Evolutionary conservation across 257 asterid species (phyloP).

Genomic region (Solanum dulcamara): DNA sequence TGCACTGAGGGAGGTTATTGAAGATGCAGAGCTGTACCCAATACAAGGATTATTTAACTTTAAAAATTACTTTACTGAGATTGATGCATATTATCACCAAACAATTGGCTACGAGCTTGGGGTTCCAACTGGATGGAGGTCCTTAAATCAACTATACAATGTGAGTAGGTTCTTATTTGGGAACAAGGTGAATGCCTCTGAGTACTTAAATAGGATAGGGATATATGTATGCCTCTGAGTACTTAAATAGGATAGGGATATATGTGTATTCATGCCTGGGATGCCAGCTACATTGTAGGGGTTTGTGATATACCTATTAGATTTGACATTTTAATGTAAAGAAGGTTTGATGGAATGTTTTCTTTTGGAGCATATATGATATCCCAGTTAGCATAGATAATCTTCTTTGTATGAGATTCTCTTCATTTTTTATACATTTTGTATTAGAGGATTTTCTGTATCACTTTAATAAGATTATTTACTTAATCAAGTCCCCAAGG

Average conservation of each 20-base stretch:
- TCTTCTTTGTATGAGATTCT: not conserved
- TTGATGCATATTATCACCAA: conserved; percentile 76
- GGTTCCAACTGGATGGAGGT: conserved; percentile 94
- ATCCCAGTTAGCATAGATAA: not conserved
- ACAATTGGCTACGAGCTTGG: conserved; percentile 78
- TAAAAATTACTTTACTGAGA: conserved; percentile 56
- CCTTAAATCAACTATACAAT: conserved; percentile 64
- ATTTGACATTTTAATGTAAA: not conserved
- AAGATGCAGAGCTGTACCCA: conserved; percentile 82
- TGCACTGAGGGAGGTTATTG: conserved; percentile 68
- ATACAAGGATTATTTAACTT: conserved; percentile 82
- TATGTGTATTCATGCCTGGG: not conserved
- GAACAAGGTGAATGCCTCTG: not conserved
- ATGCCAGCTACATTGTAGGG: not conserved
- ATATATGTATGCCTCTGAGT: not conserved
- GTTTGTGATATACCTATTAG: not conserved
- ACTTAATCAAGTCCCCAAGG: not conserved
- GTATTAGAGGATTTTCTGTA: not conserved
- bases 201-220: not conserved
- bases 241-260: not conserved
- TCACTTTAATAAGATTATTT: not conserved
- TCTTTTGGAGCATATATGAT: not conserved
- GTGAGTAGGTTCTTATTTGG: conserved; percentile 30
- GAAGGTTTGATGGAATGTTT: not conserved
- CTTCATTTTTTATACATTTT: not conserved